These are phyloP conservation scores for Trichoderma asperelloides DNA, from an alignment of 495 filamentous ascomycete genomes.

Conservation along the genomic window DNA sequence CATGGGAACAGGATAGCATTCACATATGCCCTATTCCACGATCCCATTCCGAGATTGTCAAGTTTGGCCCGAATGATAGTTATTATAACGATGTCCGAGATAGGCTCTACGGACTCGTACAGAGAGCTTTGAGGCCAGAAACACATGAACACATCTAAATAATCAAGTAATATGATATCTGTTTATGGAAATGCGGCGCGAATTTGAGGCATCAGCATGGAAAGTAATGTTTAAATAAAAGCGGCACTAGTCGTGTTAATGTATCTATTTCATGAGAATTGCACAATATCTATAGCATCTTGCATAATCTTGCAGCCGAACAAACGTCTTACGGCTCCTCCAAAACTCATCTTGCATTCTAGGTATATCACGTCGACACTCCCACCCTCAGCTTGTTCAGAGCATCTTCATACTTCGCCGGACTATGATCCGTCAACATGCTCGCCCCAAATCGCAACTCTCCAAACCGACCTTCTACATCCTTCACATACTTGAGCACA, in stretches of 20 bases:
- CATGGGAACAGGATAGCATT: background rate
- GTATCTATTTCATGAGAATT: too few species aligned
- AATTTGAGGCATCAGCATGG: too few species aligned
- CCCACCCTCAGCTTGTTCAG: conserved; percentile 30
- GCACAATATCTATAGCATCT: too few species aligned
- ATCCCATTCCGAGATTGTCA: background rate
- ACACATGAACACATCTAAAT: background rate
- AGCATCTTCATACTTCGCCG: conserved; percentile 60
- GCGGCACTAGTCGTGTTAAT: too few species aligned
- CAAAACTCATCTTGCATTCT: conserved; percentile 14
- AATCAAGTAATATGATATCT: too few species aligned
- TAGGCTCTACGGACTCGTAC: background rate
- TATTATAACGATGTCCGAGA: background rate
- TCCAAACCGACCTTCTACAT: conserved; percentile 58
- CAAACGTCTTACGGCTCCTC: background rate
- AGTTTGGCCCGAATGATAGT: background rate
- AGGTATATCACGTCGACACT: conserved; percentile 15
- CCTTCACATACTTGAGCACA: conserved; percentile 55
- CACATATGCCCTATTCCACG: background rate
- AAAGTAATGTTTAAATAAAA: too few species aligned
- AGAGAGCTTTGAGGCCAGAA: background rate
- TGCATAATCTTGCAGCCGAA: too few species aligned
- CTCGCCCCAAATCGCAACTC: conserved; percentile 62
- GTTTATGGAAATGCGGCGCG: too few species aligned
- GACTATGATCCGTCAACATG: conserved; percentile 70